Evolutionary conservation across 2,329 filamentous ascomycete genomes (phyloP), one percentile per base, ranked within the genome.

Genomic region (Pseudocercospora musae): DNA sequence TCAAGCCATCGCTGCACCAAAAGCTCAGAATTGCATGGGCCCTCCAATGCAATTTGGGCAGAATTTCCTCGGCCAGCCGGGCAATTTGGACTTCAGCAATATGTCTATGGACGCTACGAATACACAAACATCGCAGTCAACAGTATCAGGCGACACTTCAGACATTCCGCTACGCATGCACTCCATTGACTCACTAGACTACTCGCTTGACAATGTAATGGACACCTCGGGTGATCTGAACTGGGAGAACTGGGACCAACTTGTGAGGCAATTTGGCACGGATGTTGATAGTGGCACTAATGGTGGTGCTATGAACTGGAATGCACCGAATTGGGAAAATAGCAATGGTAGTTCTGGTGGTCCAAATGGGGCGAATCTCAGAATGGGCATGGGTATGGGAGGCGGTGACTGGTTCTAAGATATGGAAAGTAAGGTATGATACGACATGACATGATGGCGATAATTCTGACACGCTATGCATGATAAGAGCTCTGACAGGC

Each of bases 171-270:
- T 66, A 9, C 44, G 50, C 52, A 66, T 70, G 50, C 64, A 71
- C 33, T 68, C 70, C 1, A 65, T 74, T 15, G 71, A 73, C 20
- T 66, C 68, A 1, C 58, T 63, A 11, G 62, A 65, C 29, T 7
- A 6, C 1, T 37, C 52, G 2, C 57, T 64, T 7, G 57, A 73
- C 62, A 66, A 52, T 0, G 62, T 73, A 15, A 72, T 78, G 65
- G 78, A 78, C 21, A 74, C 75, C 5, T 74, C 73, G 1, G 74
- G 71, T 11, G 77, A 74, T 33, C 60, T 82, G 65, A 77, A 82
- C 56, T 82, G 80, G 80, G 74, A 79, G 44, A 76, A 74, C 40
- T 82, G 79, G 78, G 80, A 82, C 49, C 78, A 81, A 65, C 73
- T 82, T 61, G 79, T 82, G 2, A 71, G 71, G 25, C 77, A 82